Conservation (phyloP, 371 early-diverging fungal species). For the Massospora cicadina region DNA sequence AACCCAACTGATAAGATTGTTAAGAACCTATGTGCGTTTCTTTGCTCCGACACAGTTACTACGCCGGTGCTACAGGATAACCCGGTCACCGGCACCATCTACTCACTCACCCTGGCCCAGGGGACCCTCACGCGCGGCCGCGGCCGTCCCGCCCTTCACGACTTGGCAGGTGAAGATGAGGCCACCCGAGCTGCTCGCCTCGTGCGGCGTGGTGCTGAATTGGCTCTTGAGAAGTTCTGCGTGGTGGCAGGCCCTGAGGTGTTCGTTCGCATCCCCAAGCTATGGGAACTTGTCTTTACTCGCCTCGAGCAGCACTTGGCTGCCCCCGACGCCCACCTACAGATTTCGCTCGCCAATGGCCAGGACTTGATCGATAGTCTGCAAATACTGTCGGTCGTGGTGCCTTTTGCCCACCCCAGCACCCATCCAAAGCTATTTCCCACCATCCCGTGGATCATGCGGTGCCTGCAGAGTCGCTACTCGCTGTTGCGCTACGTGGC, state of each 20-base stretch:
- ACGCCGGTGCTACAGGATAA: constrained; percentile 49
- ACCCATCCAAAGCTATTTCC: not conserved
- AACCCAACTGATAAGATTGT: constrained; percentile 70
- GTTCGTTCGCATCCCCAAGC: constrained; percentile 49
- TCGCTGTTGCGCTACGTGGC: constrained; percentile 65
- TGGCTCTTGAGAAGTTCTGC: constrained; percentile 48
- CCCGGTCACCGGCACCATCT: constrained; percentile 33
- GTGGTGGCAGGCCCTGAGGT: constrained; percentile 45
- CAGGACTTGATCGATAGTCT: constrained; percentile 68
- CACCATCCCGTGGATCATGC: not conserved
- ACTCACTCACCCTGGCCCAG: constrained; percentile 29
- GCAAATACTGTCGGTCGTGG: constrained; percentile 45
- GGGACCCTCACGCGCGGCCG: constrained; percentile 16
- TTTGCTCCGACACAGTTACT: constrained; percentile 60
- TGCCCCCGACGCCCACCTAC: not conserved
- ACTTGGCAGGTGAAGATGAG: constrained; percentile 24
- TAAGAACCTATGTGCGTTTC: constrained; percentile 64
- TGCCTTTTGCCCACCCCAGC: constrained; percentile 34
- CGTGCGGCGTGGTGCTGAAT: constrained; percentile 69
- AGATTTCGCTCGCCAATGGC: constrained; percentile 16
- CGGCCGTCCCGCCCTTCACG: constrained; percentile 24
- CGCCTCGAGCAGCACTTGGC: not conserved
- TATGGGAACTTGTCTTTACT: constrained; percentile 35
- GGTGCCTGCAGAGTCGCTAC: constrained; percentile 39
- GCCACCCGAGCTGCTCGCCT: constrained; percentile 30